Percentiles rank a stretch among this genome's conserved stretches.
These are phyloP conservation scores for Nepenthes gracilis DNA, from an alignment of 148 eudicot genomes.

Conservation along the genomic window DNA sequence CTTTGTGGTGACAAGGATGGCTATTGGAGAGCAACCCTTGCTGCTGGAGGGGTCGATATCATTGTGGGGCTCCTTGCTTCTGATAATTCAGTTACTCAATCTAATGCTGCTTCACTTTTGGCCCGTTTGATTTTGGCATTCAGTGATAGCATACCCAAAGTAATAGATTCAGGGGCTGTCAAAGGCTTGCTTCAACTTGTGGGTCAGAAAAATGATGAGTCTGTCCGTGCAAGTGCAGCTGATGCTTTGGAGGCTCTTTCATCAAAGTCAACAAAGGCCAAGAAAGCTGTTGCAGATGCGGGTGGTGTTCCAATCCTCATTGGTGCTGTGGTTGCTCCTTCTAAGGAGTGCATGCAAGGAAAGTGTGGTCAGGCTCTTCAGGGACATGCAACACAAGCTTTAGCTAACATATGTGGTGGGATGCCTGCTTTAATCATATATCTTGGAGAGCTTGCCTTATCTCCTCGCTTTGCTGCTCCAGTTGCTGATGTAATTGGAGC, in stretches of 20 bases:
- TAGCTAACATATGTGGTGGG: conserved; percentile 77
- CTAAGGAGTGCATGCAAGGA: conserved; percentile 80
- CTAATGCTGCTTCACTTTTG: conserved; percentile 79
- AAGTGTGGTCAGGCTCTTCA: conserved; percentile 64
- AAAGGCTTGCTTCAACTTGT: conserved; percentile 51
- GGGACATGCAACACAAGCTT: conserved; percentile 52
- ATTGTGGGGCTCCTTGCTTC: conserved; percentile 66
- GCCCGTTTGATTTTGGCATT: conserved; percentile 64
- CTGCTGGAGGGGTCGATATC: conserved; percentile 74
- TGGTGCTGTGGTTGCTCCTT: conserved; percentile 73
- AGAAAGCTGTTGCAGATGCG: conserved; percentile 53
- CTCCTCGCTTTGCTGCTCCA: conserved; percentile 63
- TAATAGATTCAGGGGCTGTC: conserved; percentile 61
- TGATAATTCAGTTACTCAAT: conserved; percentile 50
- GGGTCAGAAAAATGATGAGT: conserved; percentile 42
- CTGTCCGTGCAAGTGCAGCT: conserved; percentile 74
- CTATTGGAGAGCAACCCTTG: conserved; percentile 67
- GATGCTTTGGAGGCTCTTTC: conserved; percentile 81
- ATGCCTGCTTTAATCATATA: conserved; percentile 53
- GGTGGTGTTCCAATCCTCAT: conserved; percentile 61
- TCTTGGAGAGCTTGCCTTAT: conserved; percentile 65
- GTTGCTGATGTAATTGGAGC: conserved; percentile 75
- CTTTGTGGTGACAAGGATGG: conserved; percentile 82
- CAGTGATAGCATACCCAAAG: conserved; percentile 50
- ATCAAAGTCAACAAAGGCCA: conserved; percentile 47